A percentile compares a stretch with the other conserved stretches of the same genome.
phyloP scores from a whole-genome alignment of 495 filamentous ascomycete genomes.

The Letharia columbiana region DNA sequence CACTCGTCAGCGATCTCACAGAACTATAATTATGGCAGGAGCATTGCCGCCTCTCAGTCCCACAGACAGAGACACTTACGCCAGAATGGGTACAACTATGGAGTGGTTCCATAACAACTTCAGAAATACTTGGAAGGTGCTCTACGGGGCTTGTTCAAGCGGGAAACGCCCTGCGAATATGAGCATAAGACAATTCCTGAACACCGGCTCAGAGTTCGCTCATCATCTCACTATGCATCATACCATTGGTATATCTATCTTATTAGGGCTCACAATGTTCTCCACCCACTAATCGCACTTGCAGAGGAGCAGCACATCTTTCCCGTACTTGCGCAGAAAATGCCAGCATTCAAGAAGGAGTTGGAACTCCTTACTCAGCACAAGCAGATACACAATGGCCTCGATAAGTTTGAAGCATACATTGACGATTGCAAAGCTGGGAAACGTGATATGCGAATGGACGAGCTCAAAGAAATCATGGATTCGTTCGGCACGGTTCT shows the following conservation, averaged over 20 bases:
- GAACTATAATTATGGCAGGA: constrained; percentile 10
- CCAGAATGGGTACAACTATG: constrained; percentile 21
- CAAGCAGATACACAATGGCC: constrained; percentile 66
- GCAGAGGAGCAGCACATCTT: constrained; percentile 73
- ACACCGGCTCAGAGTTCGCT: constrained; percentile 55
- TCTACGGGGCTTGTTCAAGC: constrained; percentile 51
- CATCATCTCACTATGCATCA: constrained; percentile 69
- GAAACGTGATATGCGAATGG: constrained; percentile 59
- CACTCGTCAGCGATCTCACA: neutral
- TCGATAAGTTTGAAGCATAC: constrained; percentile 66
- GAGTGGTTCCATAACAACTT: constrained; percentile 57
- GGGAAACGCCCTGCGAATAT: constrained; percentile 47
- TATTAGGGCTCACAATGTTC: too few species aligned
- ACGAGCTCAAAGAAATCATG: constrained; percentile 61
- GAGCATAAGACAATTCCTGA: constrained; percentile 56
- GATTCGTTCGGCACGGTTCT: constrained; percentile 57
- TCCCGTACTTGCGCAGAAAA: constrained; percentile 63
- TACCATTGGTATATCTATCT: constrained; percentile 37
- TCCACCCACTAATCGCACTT: neutral
- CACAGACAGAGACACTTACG: constrained; percentile 15
- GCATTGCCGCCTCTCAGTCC: constrained; percentile 14
- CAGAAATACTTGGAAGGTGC: constrained; percentile 58
- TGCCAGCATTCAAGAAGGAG: constrained; percentile 69
- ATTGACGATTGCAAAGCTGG: constrained; percentile 53
- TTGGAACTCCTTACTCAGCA: constrained; percentile 71